Evolutionary conservation across 2,329 filamentous ascomycete species (phyloP), one percentile per base, ranked within the genome.

Genomic region (Clonostachys sp.): DNA sequence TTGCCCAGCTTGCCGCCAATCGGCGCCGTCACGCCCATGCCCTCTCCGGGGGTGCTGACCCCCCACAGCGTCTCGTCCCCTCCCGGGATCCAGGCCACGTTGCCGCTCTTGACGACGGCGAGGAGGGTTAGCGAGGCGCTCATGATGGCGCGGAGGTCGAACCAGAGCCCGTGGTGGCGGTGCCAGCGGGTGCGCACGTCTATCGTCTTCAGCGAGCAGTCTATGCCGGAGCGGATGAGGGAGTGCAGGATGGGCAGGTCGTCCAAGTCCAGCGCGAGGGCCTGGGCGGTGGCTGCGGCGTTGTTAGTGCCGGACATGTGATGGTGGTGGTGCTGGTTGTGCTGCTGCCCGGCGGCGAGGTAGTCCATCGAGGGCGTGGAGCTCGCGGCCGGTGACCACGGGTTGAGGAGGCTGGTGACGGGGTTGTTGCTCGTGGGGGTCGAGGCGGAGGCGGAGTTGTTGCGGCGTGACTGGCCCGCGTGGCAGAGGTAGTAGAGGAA

Each of bases 161-260:
- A 61, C 57, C 58, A 61, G 1, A 55, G 52, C 3, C 57, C 58
- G 34, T 61, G 57, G 38, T 58, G 57, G 10, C 57, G 46, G 43
- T 59, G 51, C 42, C 52, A 44, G 24, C 50, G 46, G 34, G 50
- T n/a, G 36, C 57, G 45, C 42, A 53, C 42, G 46, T 57, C 53
- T 12, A 57, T 53, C 3, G 53, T 55, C 42, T 57, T 55, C 18
- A 57, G 45, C 20, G 48, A 54, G 48, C 53, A 57, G 13, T 55
- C 53, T 30, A 54, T 52, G n/a, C 52, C 53, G 4, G 53, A 52
- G 8, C 43, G 18, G 14, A 57, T 46, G 8, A 57, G 49, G 4
- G 51, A 53, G 18, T 51, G 48, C 3, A 54, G 47, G 4, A 53
- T 40, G 16, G 47, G 41, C 4, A 54, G 5, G 34, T 55, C 54